Percentiles rank a stretch among this genome's conserved stretches.
These are phyloP conservation scores for Euphorbia schlechtendalii DNA, from an alignment of 441 rosid genomes.

Conservation along the genomic window DNA sequence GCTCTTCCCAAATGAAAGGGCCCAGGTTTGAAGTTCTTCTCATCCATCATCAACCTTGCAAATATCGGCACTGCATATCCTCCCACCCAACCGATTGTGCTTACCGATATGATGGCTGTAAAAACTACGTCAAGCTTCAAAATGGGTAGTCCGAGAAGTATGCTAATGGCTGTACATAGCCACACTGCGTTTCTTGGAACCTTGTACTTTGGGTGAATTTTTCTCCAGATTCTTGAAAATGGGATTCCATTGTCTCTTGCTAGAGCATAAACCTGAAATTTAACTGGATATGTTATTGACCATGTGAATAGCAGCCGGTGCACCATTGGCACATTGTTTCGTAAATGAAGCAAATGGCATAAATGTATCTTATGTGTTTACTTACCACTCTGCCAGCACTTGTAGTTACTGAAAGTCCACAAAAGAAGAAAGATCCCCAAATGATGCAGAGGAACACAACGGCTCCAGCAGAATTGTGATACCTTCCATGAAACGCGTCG, in stretches of 20 bases:
- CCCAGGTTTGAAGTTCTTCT: conserved; percentile 46
- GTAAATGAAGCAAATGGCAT: neutral
- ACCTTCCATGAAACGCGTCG: conserved; percentile 61
- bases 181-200: conserved; percentile 57
- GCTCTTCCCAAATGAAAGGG: conserved; percentile 53
- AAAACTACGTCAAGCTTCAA: conserved; percentile 44
- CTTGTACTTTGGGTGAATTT: conserved; percentile 43
- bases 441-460: conserved; percentile 45
- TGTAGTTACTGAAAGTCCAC: conserved; percentile 57
- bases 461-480: conserved; percentile 44
- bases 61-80: conserved; percentile 57
- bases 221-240: conserved; percentile 44
- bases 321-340: too few species aligned
- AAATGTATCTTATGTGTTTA: conserved; percentile 8
- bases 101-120: conserved; percentile 49
- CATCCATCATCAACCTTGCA: conserved; percentile 41
- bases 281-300: too few species aligned
- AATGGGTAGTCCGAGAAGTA: conserved; percentile 51
- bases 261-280: conserved; percentile 53
- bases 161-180: conserved; percentile 46
- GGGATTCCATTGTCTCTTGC: conserved; percentile 57
- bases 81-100: conserved; percentile 59
- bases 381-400: conserved; percentile 69
- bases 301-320: too few species aligned
- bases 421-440: conserved; percentile 65